These are phyloP conservation scores for Apiotrichum veenhuisii DNA, from an alignment of 1,284 basidiomycete species.

Conservation along the genomic window DNA sequence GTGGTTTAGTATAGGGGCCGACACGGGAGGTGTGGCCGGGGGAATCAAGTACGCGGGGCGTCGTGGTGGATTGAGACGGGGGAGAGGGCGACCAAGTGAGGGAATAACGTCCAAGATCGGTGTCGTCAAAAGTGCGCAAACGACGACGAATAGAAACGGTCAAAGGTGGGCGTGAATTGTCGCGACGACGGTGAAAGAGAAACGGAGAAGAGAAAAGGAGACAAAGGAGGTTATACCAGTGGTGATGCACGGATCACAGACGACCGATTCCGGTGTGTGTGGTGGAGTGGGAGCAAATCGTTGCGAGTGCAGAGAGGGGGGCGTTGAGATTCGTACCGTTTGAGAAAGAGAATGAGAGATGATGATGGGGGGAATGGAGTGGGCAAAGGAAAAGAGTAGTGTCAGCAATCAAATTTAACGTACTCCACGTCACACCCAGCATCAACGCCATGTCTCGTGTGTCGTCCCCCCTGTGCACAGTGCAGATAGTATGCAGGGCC, in stretches of 20 bases:
- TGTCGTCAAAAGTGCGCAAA: too few species aligned
- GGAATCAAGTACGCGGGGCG: conserved; percentile 1
- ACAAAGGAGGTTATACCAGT: not conserved
- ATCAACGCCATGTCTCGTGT: not conserved
- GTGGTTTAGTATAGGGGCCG: not conserved
- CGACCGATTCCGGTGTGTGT: too few species aligned
- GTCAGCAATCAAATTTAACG: conserved; percentile 13
- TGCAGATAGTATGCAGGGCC: not conserved
- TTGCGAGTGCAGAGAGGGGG: too few species aligned
- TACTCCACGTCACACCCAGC: conserved; percentile 7
- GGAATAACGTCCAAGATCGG: not conserved
- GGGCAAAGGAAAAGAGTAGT: conserved; percentile 3
- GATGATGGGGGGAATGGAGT: not conserved
- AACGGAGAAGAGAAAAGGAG: not conserved
- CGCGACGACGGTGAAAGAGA: not conserved
- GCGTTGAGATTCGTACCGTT: not conserved
- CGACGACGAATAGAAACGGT: not conserved
- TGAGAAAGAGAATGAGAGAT: not conserved
- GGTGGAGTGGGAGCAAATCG: not conserved
- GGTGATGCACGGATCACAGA: too few species aligned
- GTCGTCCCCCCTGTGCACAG: not conserved
- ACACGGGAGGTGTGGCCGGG: not conserved
- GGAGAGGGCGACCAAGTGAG: not conserved
- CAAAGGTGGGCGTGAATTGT: not conserved
- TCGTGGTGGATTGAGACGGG: not conserved